These are phyloP conservation scores for Chamaenerion angustifolium DNA, from an alignment of 345 rosid genomes.

Conservation along the genomic window DNA sequence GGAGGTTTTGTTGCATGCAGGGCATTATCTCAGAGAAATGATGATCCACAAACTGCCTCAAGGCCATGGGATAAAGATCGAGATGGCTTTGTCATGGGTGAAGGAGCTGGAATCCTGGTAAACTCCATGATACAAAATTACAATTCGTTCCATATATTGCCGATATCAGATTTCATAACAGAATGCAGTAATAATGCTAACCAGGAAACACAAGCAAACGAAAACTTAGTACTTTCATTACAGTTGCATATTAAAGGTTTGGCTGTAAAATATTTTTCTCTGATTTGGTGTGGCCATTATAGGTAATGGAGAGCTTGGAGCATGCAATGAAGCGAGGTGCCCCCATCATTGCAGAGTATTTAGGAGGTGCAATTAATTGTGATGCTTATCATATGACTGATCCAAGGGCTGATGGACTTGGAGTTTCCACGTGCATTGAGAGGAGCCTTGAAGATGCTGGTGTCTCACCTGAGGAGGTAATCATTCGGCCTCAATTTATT, in stretches of 20 bases:
- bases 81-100: conserved; percentile 99
- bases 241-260: neutral
- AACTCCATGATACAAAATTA: conserved; percentile 13
- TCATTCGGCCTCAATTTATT: no score
- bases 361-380: conserved; percentile 96
- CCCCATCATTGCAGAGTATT: conserved; percentile 89
- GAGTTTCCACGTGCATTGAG: conserved; percentile 91
- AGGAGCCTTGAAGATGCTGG: conserved; percentile 97
- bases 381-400: conserved; percentile 99
- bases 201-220: no score
- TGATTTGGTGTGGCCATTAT: conserved; percentile 1
- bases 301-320: conserved; percentile 99
- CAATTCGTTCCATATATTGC: neutral
- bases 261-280: neutral
- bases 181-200: neutral
- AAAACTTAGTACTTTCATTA: no score
- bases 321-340: conserved; percentile 95
- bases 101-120: conserved; percentile 96
- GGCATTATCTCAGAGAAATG: conserved; percentile 95
- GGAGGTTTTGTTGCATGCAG: conserved; percentile 98
- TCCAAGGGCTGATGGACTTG: conserved; percentile 99
- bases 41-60: conserved; percentile 93
- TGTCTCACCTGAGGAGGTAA: conserved; percentile 58
- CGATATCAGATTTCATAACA: neutral
- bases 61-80: conserved; percentile 96